These are phyloP conservation scores for Flaveria robusta DNA, from an alignment of 129 eudicot species.

Conservation along the genomic window DNA sequence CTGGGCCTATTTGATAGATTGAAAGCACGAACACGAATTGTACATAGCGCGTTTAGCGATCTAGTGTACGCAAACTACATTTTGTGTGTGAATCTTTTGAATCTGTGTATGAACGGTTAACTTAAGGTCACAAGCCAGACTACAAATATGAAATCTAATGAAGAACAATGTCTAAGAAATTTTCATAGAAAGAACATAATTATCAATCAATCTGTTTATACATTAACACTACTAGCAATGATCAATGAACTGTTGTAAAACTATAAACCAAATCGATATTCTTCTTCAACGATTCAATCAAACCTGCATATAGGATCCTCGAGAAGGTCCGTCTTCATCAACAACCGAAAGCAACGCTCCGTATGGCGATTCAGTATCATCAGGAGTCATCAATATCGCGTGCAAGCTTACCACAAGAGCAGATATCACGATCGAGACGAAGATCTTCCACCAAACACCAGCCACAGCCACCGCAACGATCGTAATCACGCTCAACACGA, in stretches of 20 bases:
- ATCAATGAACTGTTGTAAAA: slow-evolving; percentile 17
- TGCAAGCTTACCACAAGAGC: slow-evolving; percentile 46
- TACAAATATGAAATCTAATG: background rate
- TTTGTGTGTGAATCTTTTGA: too few species aligned
- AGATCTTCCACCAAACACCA: slow-evolving; percentile 54
- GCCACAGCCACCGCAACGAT: slow-evolving; percentile 49
- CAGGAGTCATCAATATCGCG: slow-evolving; percentile 55
- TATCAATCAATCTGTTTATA: slow-evolving; percentile 15
- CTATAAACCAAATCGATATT: slow-evolving; percentile 8
- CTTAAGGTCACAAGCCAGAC: background rate
- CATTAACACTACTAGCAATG: slow-evolving; percentile 7
- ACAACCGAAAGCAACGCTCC: slow-evolving; percentile 64
- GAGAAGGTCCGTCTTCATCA: slow-evolving; percentile 50
- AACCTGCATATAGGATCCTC: slow-evolving; percentile 51
- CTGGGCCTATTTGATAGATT: background rate
- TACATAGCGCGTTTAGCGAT: background rate
- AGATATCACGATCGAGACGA: slow-evolving; percentile 37
- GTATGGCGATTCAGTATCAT: slow-evolving; percentile 52
- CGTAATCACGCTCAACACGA: slow-evolving; percentile 38
- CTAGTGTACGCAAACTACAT: too few species aligned
- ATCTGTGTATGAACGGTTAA: too few species aligned
- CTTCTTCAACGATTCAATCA: slow-evolving; percentile 31
- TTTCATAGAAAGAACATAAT: background rate
- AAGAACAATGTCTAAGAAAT: background rate
- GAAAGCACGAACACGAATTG: background rate